These are phyloP conservation scores for Silene uniflora DNA, from an alignment of 148 eudicot genomes.

Conservation along the genomic window DNA sequence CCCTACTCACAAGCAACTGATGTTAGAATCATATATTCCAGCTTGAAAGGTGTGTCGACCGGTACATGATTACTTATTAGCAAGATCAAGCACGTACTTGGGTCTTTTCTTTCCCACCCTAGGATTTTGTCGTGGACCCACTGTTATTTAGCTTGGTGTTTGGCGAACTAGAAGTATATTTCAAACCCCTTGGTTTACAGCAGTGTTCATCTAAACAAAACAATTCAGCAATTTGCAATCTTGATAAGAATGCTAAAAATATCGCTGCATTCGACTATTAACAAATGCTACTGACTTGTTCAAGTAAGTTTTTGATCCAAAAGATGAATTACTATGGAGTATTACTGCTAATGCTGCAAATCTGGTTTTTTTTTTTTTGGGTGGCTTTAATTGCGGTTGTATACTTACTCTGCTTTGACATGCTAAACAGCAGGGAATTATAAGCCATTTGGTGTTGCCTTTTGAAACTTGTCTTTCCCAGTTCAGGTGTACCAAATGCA, in stretches of 20 bases:
- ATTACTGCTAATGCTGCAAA: no score
- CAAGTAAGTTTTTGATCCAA: background rate
- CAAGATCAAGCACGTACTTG: background rate
- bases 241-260: conserved; percentile 1
- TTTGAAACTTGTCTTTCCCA: no score
- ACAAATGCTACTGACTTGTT: conserved; percentile 6
- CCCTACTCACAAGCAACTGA: conserved; percentile 50
- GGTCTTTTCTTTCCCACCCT: background rate
- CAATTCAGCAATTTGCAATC: conserved; percentile 15
- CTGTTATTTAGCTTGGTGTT: background rate
- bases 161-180: background rate
- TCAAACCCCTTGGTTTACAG: background rate
- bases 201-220: conserved; percentile 6
- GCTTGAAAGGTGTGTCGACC: conserved; percentile 29
- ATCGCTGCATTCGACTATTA: background rate
- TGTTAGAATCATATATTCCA: conserved; percentile 73
- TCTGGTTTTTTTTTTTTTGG: no score
- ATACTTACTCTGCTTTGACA: no score
- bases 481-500: no score
- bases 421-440: no score
- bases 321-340: background rate
- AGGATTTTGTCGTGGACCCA: background rate
- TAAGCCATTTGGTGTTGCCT: no score
- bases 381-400: no score
- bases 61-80: background rate